phyloP scores from a whole-genome alignment of 2,329 filamentous ascomycete genomes.

The Microsporum canis region DNA sequence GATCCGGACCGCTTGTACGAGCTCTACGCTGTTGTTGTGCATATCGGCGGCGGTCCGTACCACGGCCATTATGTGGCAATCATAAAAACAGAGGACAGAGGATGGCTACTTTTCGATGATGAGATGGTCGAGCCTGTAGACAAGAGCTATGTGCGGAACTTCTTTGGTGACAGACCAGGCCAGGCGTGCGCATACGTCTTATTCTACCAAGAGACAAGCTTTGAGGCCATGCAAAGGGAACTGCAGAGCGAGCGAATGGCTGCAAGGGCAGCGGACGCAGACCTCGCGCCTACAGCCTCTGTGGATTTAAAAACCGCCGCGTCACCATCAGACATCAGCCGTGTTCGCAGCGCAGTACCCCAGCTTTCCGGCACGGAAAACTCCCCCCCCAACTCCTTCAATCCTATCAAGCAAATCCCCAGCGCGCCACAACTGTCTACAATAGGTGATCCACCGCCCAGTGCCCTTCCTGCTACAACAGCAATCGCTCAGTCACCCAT shows the following conservation, averaged over 20 bases:
- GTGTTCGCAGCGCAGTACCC: slow-evolving; percentile 31
- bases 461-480: slow-evolving; percentile 8
- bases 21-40: slow-evolving; percentile 91
- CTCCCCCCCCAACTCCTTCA: slow-evolving; percentile 19
- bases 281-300: slow-evolving; percentile 24
- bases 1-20: slow-evolving; percentile 92
- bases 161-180: slow-evolving; percentile 86
- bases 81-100: slow-evolving; percentile 90
- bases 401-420: slow-evolving; percentile 29
- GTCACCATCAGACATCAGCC: slow-evolving; percentile 25
- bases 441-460: slow-evolving; percentile 19
- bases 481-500: slow-evolving; percentile 17
- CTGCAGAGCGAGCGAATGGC: slow-evolving; percentile 64
- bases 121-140: slow-evolving; percentile 98
- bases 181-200: slow-evolving; percentile 92
- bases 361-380: slow-evolving; percentile 16
- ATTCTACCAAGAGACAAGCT: slow-evolving; percentile 87
- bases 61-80: slow-evolving; percentile 97
- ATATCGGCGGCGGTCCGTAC: slow-evolving; percentile 92
- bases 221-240: slow-evolving; percentile 59
- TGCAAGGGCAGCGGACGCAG: slow-evolving; percentile 35
- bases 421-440: slow-evolving; percentile 40
- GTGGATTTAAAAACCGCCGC: slow-evolving; percentile 25
- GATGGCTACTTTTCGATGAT: slow-evolving; percentile 94
- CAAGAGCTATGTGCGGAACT: slow-evolving; percentile 90